Percentiles rank a stretch among this genome's conserved stretches.
These are phyloP conservation scores for Mucuna pruriens DNA, from an alignment of 306 rosid species.

Conservation along the genomic window DNA sequence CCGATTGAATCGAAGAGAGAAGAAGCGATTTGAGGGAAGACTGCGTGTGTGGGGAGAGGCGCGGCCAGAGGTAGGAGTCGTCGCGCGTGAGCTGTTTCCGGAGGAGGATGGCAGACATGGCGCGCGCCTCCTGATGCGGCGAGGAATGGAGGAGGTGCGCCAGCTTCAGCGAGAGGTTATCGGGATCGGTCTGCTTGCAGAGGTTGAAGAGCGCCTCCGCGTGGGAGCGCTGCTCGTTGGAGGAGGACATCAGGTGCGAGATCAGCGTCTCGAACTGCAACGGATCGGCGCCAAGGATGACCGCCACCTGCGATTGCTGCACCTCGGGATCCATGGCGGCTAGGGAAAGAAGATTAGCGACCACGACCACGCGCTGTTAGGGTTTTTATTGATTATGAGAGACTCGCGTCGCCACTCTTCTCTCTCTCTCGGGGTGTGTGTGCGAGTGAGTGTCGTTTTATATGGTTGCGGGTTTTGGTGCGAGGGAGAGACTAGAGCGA, in stretches of 20 bases:
- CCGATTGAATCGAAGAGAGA: constrained; percentile 71
- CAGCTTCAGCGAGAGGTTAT: constrained; percentile 75
- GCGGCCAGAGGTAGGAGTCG: constrained; percentile 91
- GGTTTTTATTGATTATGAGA: constrained; percentile 39
- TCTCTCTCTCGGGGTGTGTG: background rate
- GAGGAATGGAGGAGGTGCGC: constrained; percentile 86
- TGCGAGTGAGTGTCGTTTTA: background rate
- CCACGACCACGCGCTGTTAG: background rate
- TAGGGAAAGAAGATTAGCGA: background rate
- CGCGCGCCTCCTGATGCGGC: constrained; percentile 76
- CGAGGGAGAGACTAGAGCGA: background rate
- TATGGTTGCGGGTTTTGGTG: background rate
- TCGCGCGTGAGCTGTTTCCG: constrained; percentile 95
- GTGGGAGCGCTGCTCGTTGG: constrained; percentile 89
- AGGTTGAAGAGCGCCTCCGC: constrained; percentile 90
- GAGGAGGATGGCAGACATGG: constrained; percentile 96
- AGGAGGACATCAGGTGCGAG: constrained; percentile 88
- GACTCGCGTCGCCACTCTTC: background rate
- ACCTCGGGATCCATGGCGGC: constrained; percentile 74
- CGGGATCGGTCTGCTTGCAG: constrained; percentile 94
- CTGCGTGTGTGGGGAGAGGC: constrained; percentile 63
- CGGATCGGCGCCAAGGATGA: constrained; percentile 87
- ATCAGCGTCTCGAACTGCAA: constrained; percentile 78
- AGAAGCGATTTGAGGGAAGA: constrained; percentile 81
- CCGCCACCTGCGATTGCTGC: constrained; percentile 85